Conservation (phyloP, 2,329 filamentous ascomycete species). For the Fusarium sp. region DNA sequence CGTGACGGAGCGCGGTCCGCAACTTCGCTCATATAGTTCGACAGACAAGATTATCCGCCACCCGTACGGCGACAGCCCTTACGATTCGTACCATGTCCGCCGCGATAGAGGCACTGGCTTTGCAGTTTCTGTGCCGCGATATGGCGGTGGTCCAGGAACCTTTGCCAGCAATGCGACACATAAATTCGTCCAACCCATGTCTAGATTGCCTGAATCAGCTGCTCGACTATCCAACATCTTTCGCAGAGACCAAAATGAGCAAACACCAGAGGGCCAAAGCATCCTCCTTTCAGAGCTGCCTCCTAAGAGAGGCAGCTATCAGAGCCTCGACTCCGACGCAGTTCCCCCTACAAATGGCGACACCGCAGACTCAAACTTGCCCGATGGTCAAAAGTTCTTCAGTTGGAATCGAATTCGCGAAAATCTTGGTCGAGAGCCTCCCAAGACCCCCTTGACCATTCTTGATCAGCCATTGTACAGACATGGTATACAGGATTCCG, state of each 20-base stretch:
- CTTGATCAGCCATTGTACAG: conserved; percentile 45
- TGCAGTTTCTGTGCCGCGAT: conserved; percentile 42
- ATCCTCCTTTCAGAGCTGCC: conserved; percentile 42
- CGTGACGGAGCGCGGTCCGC: conserved; percentile 30
- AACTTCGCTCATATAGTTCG: conserved; percentile 41
- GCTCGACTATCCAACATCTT: conserved; percentile 48
- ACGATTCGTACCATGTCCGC: conserved; percentile 37
- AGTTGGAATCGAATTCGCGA: conserved; percentile 47
- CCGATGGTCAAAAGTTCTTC: conserved; percentile 26
- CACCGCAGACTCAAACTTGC: not conserved
- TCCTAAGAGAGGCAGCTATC: conserved; percentile 48
- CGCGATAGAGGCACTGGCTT: conserved; percentile 41
- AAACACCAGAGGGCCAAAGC: conserved; percentile 16
- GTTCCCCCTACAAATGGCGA: not conserved
- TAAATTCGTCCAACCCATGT: conserved; percentile 34
- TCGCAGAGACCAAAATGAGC: conserved; percentile 26
- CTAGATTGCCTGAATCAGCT: conserved; percentile 43
- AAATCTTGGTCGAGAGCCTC: conserved; percentile 42
- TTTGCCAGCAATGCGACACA: conserved; percentile 44
- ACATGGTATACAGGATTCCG: conserved; percentile 24
- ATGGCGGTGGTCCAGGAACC: conserved; percentile 13
- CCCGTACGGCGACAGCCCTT: conserved; percentile 24
- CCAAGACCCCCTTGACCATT: conserved; percentile 39
- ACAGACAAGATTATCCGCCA: conserved; percentile 49
- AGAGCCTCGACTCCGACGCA: conserved; percentile 50